These are phyloP conservation scores for Ceratopteris richardii DNA, from an alignment of 75 land plant genomes.

Conservation along the genomic window DNA sequence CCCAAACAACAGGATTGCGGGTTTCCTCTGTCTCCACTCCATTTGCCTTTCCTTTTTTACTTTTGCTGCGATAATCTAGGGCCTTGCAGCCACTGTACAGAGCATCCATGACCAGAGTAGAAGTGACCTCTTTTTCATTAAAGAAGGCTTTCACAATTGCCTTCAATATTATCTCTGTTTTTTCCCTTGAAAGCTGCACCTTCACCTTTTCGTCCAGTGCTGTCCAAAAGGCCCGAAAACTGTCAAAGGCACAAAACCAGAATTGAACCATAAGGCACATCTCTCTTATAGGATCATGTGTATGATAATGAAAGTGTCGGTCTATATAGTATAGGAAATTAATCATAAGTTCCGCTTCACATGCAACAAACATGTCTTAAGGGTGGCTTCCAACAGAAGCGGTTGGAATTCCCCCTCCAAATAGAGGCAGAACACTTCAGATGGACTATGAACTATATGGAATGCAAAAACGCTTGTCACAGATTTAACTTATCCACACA, in stretches of 20 bases:
- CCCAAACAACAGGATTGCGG: conserved; percentile 63
- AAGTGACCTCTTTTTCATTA: conserved; percentile 98
- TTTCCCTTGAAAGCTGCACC: conserved; percentile 83
- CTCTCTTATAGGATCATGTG: too few species aligned
- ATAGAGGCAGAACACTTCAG: too few species aligned
- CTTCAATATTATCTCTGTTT: conserved; percentile 74
- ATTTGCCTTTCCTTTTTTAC: conserved; percentile 46
- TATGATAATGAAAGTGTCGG: too few species aligned
- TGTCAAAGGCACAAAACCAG: conserved; percentile 14
- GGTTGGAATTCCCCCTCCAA: too few species aligned
- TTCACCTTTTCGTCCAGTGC: conserved; percentile 62
- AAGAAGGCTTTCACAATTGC: conserved; percentile 92
- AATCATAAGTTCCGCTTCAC: too few species aligned
- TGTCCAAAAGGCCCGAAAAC: conserved; percentile 88
- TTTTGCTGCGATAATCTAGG: conserved; percentile 60
- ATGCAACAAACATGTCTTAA: too few species aligned
- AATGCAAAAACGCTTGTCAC: too few species aligned
- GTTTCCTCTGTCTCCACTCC: conserved; percentile 46
- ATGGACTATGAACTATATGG: too few species aligned
- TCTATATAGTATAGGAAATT: too few species aligned
- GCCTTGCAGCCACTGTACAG: conserved; percentile 95
- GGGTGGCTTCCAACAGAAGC: too few species aligned
- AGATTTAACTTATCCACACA: too few species aligned
- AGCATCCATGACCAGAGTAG: conserved; percentile 98
- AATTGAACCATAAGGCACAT: too few species aligned